Evolutionary conservation across 441 rosid species (phyloP), one percentile per base, ranked within the genome.

Genomic region (Raphanus hybrid): DNA sequence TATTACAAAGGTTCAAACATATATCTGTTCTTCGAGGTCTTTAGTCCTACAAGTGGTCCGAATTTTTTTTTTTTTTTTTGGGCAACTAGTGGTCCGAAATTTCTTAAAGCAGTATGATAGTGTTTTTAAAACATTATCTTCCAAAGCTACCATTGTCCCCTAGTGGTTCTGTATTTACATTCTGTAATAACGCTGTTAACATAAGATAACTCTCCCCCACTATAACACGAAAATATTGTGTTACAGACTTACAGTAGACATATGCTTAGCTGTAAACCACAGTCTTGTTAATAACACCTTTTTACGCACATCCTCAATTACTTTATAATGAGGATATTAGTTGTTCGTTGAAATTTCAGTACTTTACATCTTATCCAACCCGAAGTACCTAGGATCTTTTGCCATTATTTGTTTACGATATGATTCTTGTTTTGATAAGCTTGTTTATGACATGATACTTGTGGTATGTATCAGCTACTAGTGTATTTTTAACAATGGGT

Each of bases 31-130:
- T 3, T 29, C 32, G 32, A 29, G 32, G 32, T 29, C 32, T 29
- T 29, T 29, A 29, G 32, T 29, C 32, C 32, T 3, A 29, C 32
- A 29, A 29, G 32, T 29, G 32, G 32, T 29, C 32, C 4, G 32
- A 29, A 29, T 64, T 78, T 75, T 23, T 23, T 23, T 23, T 0
- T 20, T 20, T 23, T 23, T 23, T 23, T 23, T 23, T 23, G 26
- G 26, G 26, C 26, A 23, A 23, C 26, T 23, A 29, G 32, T 29
- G 32, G 32, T 29, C 32, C 4, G 32, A 29, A 29, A 64, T 78
- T 75, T 59, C 62, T 71, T 62, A 58, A 78, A 71, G 79, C 67
- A 81, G 57, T 75, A 75, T 3, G 29, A 64, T 23, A 32, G 29
- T 67, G 4, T 71, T 78, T 8, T 34, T 50, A 2, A 72, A 72